Evolutionary conservation across 176 grass and related monocot genomes (phyloP), one percentile per base, ranked within the genome.

Genomic region (Oryza australiensis): DNA sequence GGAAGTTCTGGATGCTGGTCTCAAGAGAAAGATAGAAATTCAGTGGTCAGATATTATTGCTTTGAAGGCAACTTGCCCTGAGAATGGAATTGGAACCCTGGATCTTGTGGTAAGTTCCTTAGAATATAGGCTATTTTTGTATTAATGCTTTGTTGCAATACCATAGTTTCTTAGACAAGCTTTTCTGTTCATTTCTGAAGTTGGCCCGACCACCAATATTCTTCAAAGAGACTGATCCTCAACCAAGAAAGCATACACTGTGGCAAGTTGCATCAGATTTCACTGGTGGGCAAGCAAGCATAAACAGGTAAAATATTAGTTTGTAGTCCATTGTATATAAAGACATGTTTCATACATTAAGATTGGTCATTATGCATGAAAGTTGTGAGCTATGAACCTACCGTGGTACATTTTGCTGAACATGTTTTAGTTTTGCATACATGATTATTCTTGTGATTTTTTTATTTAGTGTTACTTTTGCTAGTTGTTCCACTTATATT

Each of bases 11-110:
- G 81, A 97, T 41, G 83, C 35, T 24, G 85, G 88, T 64, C 83
- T 90, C 12, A 97, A 94, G 86, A 94, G 81, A 77, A 94, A 97
- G 88, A 97, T 94, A 80, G 94, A 97, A 79, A 83, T 94, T n/a
- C 80, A 92, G 41, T 97, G 92, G 92, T 80, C 90, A 80, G 77
- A 94, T 69, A 92, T 97, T 84, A 80, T 57, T 84, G 79, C 74
- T 68, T 43, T 97, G 51, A 94, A 90, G 76, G 85, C 86, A 78
- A 86, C 57, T 55, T 94, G 51, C 82, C 73, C 46, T 3, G 89
- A 90, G 45, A 75, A 90, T 73, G 83, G 77, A 83, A 79, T 80
- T 82, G 91, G 89, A 70, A 88, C 43, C 35, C 82, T 94, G 55
- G 83, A 92, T 80, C 64, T 94, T 34, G 85, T 87, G 89, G 91